phyloP scores from a whole-genome alignment of 257 asterid species.

The Nyctanthes arbortristis region DNA sequence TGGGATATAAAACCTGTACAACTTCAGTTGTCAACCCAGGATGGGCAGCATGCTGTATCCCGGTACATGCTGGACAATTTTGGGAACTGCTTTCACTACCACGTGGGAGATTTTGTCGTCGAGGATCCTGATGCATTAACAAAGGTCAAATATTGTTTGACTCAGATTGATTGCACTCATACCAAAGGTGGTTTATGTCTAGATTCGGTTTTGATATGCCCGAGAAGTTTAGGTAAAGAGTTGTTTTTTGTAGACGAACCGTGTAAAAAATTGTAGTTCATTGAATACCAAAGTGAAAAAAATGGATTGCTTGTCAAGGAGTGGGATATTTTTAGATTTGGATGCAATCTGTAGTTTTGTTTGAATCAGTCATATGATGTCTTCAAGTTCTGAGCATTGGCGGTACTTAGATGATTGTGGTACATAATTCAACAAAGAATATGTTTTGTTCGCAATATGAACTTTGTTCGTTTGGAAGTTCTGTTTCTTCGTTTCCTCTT shows the following conservation, averaged over 20 bases:
- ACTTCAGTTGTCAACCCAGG: slow-evolving; percentile 55
- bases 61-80: slow-evolving; percentile 44
- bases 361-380: slow-evolving; percentile 13
- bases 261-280: slow-evolving; percentile 22
- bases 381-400: slow-evolving; percentile 18
- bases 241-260: slow-evolving; percentile 30
- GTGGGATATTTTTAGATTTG: slow-evolving; percentile 2
- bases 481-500: background rate
- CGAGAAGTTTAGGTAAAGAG: slow-evolving; percentile 49
- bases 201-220: slow-evolving; percentile 74
- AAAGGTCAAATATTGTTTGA: slow-evolving; percentile 55
- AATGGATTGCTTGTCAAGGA: slow-evolving; percentile 3
- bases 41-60: slow-evolving; percentile 47
- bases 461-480: background rate
- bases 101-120: slow-evolving; percentile 71
- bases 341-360: slow-evolving; percentile 18
- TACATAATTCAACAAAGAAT: slow-evolving; percentile 22
- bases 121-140: slow-evolving; percentile 36
- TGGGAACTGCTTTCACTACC: slow-evolving; percentile 75
- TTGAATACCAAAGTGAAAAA: background rate
- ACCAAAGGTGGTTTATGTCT: slow-evolving; percentile 84
- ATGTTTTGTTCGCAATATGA: background rate
- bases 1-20: slow-evolving; percentile 78
- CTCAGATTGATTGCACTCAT: slow-evolving; percentile 90
- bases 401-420: slow-evolving; percentile 14